phyloP scores from a whole-genome alignment of 805 yeast genomes.

The Candida pseudoglaebosa region DNA sequence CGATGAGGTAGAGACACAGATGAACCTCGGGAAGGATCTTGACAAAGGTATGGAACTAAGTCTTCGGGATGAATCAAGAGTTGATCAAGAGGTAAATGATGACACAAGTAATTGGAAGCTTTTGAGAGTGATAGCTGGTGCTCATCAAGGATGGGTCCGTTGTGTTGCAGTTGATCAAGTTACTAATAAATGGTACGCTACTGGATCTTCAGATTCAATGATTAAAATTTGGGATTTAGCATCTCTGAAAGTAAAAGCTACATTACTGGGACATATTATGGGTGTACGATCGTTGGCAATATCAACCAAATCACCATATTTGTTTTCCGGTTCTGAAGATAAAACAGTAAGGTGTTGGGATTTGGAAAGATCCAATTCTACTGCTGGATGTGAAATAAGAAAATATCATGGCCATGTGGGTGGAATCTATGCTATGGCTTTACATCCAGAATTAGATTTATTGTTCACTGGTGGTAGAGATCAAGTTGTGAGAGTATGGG shows the following conservation, averaged over 20 bases:
- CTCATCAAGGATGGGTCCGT: constrained; percentile 92
- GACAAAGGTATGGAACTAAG: too few species aligned
- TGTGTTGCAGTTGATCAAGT: constrained; percentile 75
- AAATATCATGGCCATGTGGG: constrained; percentile 94
- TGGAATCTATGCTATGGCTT: constrained; percentile 76
- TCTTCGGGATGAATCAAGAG: too few species aligned
- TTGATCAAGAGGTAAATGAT: too few species aligned
- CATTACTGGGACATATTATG: constrained; percentile 90
- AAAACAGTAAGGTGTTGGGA: constrained; percentile 95
- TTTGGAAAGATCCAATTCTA: constrained; percentile 72
- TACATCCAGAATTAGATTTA: constrained; percentile 85
- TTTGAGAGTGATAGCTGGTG: constrained; percentile 65
- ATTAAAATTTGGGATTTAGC: constrained; percentile 92
- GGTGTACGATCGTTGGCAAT: constrained; percentile 74
- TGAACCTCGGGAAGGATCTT: too few species aligned
- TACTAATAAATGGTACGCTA: constrained; percentile 83
- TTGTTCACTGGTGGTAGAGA: constrained; percentile 89
- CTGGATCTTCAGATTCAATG: constrained; percentile 86
- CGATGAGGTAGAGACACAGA: constrained; percentile 1
- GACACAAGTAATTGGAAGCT: constrained; percentile 51
- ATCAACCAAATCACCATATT: constrained; percentile 75
- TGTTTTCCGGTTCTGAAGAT: constrained; percentile 92
- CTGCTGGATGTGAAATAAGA: constrained; percentile 51
- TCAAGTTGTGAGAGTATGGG: constrained; percentile 87
- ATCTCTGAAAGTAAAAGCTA: constrained; percentile 59